phyloP scores from a whole-genome alignment of 371 early-diverging fungal genomes.

The Mortierella sp. region DNA sequence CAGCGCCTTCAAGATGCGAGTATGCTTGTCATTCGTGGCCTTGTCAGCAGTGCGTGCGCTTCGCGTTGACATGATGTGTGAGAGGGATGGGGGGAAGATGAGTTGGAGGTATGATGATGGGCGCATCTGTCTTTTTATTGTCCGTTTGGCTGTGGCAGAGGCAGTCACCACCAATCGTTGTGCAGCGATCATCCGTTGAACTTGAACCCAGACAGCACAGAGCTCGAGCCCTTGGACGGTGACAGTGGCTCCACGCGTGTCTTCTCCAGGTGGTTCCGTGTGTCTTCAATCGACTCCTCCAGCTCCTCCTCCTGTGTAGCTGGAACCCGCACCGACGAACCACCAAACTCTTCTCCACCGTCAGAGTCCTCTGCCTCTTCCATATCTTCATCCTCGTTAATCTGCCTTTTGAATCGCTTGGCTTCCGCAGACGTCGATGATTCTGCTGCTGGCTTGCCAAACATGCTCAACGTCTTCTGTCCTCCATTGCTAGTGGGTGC shows the following conservation, averaged over 20 bases:
- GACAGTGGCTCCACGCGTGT: slow-evolving; percentile 27
- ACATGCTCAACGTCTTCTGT: slow-evolving; percentile 33
- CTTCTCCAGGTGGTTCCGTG: slow-evolving; percentile 37
- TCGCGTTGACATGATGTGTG: slow-evolving; percentile 74
- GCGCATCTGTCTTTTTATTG: too few relatives aligned
- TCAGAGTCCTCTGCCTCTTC: slow-evolving; percentile 22
- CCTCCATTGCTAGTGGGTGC: slow-evolving; percentile 5
- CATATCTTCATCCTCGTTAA: slow-evolving; percentile 14
- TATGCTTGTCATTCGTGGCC: slow-evolving; percentile 75
- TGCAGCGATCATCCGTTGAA: slow-evolving; percentile 16
- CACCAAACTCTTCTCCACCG: slow-evolving; percentile 13
- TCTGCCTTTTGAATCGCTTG: slow-evolving; percentile 35
- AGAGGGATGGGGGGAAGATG: neutral
- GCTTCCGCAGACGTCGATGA: slow-evolving; percentile 10
- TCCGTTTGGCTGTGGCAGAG: too few relatives aligned
- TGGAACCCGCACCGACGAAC: slow-evolving; percentile 24
- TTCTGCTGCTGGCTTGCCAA: slow-evolving; percentile 9
- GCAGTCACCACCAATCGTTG: too few relatives aligned
- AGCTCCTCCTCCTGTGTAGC: slow-evolving; percentile 39
- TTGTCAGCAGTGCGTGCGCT: slow-evolving; percentile 79
- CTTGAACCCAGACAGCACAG: slow-evolving; percentile 46
- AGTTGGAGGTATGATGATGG: too few relatives aligned
- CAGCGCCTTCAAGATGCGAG: slow-evolving; percentile 76
- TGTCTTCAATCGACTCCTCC: slow-evolving; percentile 35
- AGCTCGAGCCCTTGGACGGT: slow-evolving; percentile 23